Conservation (phyloP, 352 stramenopile species). For the Phytopythium ostracodes region DNA sequence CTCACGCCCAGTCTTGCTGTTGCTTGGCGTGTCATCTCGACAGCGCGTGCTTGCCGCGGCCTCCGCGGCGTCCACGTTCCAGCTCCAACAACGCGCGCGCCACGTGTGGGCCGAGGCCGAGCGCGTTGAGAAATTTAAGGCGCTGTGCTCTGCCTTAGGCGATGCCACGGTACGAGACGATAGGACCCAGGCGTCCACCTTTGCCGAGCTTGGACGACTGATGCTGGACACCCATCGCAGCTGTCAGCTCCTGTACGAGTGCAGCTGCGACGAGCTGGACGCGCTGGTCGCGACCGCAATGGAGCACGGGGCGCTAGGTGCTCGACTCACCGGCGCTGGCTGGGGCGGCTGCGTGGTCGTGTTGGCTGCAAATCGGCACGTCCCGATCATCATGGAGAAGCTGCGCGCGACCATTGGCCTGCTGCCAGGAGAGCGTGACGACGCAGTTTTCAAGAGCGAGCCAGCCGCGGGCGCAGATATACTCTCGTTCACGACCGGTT, state of each 20-base stretch:
- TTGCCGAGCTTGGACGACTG: conserved; percentile 43
- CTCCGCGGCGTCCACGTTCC: conserved; percentile 20
- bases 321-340: conserved; percentile 73
- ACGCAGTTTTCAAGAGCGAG: conserved; percentile 9
- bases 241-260: conserved; percentile 70
- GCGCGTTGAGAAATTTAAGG: conserved; percentile 50
- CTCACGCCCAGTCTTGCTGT: neutral
- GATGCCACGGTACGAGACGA: conserved; percentile 2
- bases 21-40: no score
- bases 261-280: conserved; percentile 71
- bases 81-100: conserved; percentile 46
- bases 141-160: neutral
- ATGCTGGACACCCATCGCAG: conserved; percentile 70
- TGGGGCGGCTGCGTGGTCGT: conserved; percentile 81
- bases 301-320: conserved; percentile 49
- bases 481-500: conserved; percentile 8
- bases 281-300: conserved; percentile 43
- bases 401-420: conserved; percentile 9
- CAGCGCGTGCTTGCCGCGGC: conserved; percentile 31
- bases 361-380: conserved; percentile 33
- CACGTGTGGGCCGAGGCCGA: conserved; percentile 72
- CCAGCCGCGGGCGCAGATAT: conserved; percentile 27
- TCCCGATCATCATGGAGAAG: conserved; percentile 32
- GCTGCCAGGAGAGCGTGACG: neutral
- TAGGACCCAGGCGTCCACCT: neutral